Conservation (phyloP, 352 stramenopile species). For the Phytophthora nicotianae region DNA sequence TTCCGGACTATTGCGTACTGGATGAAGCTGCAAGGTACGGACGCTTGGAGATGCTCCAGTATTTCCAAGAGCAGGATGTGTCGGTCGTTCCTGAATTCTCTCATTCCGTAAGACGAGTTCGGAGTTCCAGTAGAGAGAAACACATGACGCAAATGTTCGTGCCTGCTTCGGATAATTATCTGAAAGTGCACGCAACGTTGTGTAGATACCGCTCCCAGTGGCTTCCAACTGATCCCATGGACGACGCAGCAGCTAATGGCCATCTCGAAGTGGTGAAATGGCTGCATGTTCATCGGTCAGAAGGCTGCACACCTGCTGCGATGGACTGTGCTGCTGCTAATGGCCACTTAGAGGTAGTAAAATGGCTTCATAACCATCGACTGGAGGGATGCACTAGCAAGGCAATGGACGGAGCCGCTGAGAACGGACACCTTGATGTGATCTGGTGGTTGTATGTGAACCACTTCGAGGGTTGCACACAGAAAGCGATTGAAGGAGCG, state of each 20-base stretch:
- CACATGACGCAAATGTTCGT: conserved; percentile 16
- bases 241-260: conserved; percentile 26
- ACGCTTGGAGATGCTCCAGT: conserved; percentile 23
- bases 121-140: conserved; percentile 12
- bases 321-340: conserved; percentile 28
- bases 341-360: conserved; percentile 16
- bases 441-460: conserved; percentile 16
- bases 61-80: conserved; percentile 11
- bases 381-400: conserved; percentile 18
- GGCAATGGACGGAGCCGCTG: conserved; percentile 19
- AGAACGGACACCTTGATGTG: conserved; percentile 23
- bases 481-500: conserved; percentile 20
- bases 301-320: conserved; percentile 20
- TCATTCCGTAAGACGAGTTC: background rate
- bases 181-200: conserved; percentile 13
- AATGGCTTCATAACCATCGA: conserved; percentile 10
- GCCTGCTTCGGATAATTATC: conserved; percentile 12
- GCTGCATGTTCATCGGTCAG: conserved; percentile 17
- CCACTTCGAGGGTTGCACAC: conserved; percentile 11
- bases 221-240: conserved; percentile 18
- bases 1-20: conserved; percentile 25
- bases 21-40: conserved; percentile 25
- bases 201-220: conserved; percentile 18
- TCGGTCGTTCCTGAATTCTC: conserved; percentile 5
- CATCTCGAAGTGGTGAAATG: conserved; percentile 24